Evolutionary conservation across 1,139 yeast genomes (phyloP).

Genomic region (Blastobotrys ciferrii): DNA sequence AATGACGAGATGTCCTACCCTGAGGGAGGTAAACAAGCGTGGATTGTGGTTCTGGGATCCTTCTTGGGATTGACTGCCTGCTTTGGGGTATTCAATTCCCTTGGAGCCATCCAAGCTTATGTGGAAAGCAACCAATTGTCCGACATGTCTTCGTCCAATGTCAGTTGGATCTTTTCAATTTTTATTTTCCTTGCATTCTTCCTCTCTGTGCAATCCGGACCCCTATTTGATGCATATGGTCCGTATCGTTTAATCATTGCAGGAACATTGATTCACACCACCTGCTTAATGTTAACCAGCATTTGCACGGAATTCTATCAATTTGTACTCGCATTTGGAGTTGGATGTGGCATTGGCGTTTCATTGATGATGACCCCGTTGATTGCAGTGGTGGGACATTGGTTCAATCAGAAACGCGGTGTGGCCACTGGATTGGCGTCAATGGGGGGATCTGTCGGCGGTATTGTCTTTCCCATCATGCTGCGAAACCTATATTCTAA

Average conservation of each 20-base stretch:
- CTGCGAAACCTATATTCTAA: slow-evolving; percentile 50
- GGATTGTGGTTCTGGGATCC: slow-evolving; percentile 58
- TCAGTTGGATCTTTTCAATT: slow-evolving; percentile 68
- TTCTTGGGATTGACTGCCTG: slow-evolving; percentile 60
- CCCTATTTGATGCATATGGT: slow-evolving; percentile 60
- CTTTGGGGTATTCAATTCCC: slow-evolving; percentile 64
- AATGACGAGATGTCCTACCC: slow-evolving; percentile 9
- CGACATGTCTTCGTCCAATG: slow-evolving; percentile 45
- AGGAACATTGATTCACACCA: slow-evolving; percentile 47
- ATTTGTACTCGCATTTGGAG: slow-evolving; percentile 56
- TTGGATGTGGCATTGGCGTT: slow-evolving; percentile 57
- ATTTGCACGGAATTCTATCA: slow-evolving; percentile 54
- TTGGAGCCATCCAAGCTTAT: slow-evolving; percentile 71
- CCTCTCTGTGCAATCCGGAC: slow-evolving; percentile 59
- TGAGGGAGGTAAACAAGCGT: slow-evolving; percentile 50
- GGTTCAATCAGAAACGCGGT: slow-evolving; percentile 59
- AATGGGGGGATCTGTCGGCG: slow-evolving; percentile 70
- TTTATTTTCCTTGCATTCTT: slow-evolving; percentile 55
- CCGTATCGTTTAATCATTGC: slow-evolving; percentile 47
- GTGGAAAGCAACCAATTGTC: slow-evolving; percentile 55
- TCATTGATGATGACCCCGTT: slow-evolving; percentile 58
- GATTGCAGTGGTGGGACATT: slow-evolving; percentile 60
- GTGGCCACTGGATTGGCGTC: slow-evolving; percentile 61
- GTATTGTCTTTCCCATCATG: slow-evolving; percentile 60
- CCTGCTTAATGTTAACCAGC: slow-evolving; percentile 58